Evolutionary conservation across 208 protist genomes (phyloP).

Genomic region (Leptomonas pyrrhocoris): DNA sequence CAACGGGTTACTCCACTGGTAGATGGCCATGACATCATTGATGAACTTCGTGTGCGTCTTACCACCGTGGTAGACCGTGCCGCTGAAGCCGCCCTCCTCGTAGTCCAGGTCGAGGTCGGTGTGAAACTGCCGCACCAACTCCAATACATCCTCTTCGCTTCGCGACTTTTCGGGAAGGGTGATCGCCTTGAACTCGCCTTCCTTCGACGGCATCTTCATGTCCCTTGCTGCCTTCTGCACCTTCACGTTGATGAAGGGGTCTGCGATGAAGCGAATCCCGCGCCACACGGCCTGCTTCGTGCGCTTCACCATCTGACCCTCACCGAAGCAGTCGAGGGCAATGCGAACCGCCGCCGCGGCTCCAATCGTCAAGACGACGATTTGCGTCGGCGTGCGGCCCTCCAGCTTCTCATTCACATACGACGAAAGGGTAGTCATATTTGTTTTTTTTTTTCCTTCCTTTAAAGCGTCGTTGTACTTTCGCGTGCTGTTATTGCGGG

Average conservation of each 20-base stretch:
- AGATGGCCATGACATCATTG: slow-evolving; percentile 90
- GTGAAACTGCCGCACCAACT: slow-evolving; percentile 56
- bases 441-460: neutral
- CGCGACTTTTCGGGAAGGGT: slow-evolving; percentile 57
- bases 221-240: slow-evolving; percentile 38
- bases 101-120: slow-evolving; percentile 73
- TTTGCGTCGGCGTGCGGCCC: slow-evolving; percentile 55
- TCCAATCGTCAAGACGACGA: slow-evolving; percentile 62
- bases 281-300: slow-evolving; percentile 58
- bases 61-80: slow-evolving; percentile 94
- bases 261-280: slow-evolving; percentile 51
- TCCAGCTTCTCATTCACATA: slow-evolving; percentile 66
- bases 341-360: slow-evolving; percentile 39
- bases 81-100: slow-evolving; percentile 82
- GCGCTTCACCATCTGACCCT: slow-evolving; percentile 65
- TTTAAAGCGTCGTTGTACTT: neutral
- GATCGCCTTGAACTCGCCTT: slow-evolving; percentile 74
- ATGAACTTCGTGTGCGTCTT: slow-evolving; percentile 79
- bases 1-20: slow-evolving; percentile 96
- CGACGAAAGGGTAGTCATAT: slow-evolving; percentile 55
- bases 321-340: slow-evolving; percentile 39
- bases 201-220: slow-evolving; percentile 73
- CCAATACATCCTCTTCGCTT: slow-evolving; percentile 65
- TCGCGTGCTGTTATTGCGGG: too few relatives aligned
- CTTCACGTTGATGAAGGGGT: slow-evolving; percentile 59